These are phyloP conservation scores for Pyricularia grisea DNA, from an alignment of 2,329 filamentous ascomycete species.

Conservation along the genomic window DNA sequence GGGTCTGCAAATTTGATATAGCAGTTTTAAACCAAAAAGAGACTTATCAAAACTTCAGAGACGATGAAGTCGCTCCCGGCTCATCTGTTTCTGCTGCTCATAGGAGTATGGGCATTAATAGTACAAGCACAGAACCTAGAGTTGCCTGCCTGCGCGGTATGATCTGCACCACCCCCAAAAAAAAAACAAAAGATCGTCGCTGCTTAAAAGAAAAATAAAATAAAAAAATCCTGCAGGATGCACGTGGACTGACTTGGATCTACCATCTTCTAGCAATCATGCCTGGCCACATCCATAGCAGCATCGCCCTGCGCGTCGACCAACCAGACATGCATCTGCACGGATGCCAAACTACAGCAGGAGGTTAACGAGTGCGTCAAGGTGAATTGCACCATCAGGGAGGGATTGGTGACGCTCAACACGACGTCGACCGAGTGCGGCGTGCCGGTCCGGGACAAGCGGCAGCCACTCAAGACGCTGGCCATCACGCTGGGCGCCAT, in stretches of 20 bases:
- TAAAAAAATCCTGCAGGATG: neutral
- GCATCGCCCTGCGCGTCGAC: neutral
- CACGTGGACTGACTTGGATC: neutral
- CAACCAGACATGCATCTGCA: constrained; percentile 2
- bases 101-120: neutral
- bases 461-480: constrained; percentile 20
- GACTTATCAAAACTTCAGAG: neutral
- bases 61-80: neutral
- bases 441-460: constrained; percentile 17
- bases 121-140: neutral
- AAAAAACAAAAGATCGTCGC: neutral
- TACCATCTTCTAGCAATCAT: neutral
- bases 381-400: neutral
- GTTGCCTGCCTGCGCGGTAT: neutral
- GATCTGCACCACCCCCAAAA: neutral
- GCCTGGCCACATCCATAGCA: neutral
- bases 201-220: no score
- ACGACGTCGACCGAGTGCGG: constrained; percentile 16
- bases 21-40: neutral
- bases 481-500: constrained; percentile 21
- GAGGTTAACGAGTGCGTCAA: neutral
- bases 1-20: neutral
- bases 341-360: neutral
- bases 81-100: neutral
- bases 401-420: constrained; percentile 8